These are phyloP conservation scores for Termitomyces titanicus DNA, from an alignment of 768 basidiomycete species.

Conservation along the genomic window DNA sequence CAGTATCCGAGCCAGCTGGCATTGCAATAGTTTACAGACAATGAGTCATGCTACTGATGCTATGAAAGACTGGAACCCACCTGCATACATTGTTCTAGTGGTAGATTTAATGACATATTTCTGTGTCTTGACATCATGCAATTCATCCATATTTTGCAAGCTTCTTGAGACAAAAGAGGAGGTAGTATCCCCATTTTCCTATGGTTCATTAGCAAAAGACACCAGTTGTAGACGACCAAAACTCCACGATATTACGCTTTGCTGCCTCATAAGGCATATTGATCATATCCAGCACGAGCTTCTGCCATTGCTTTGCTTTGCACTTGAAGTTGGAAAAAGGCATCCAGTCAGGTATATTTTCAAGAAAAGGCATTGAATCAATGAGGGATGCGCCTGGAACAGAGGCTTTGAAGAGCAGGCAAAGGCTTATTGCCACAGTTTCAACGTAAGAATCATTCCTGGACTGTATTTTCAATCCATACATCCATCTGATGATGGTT, in stretches of 20 bases:
- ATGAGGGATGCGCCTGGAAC: conserved; percentile 29
- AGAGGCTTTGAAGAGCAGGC: conserved; percentile 21
- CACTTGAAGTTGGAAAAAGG: conserved; percentile 33
- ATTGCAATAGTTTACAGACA: no score
- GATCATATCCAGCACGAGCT: conserved; percentile 15
- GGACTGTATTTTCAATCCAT: conserved; percentile 27
- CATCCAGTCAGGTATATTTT: conserved; percentile 32
- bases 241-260: conserved; percentile 15
- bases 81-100: conserved; percentile 23
- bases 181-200: conserved; percentile 16
- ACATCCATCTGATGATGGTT: conserved; percentile 27
- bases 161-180: conserved; percentile 20
- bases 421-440: conserved; percentile 21
- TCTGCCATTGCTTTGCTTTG: conserved; percentile 24
- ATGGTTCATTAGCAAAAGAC: not conserved
- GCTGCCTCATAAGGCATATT: conserved; percentile 20
- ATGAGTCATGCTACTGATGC: no score
- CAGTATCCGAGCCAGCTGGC: conserved; percentile 28
- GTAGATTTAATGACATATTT: conserved; percentile 17
- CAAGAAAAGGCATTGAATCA: conserved; percentile 26
- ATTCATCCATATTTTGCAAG: conserved; percentile 16
- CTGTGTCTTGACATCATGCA: conserved; percentile 9
- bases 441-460: conserved; percentile 32
- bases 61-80: conserved; percentile 14
- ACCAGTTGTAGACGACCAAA: not conserved